Evolutionary conservation across 306 rosid genomes (phyloP), one percentile per base, ranked within the genome.

Genomic region (Lathyrus oleraceus): DNA sequence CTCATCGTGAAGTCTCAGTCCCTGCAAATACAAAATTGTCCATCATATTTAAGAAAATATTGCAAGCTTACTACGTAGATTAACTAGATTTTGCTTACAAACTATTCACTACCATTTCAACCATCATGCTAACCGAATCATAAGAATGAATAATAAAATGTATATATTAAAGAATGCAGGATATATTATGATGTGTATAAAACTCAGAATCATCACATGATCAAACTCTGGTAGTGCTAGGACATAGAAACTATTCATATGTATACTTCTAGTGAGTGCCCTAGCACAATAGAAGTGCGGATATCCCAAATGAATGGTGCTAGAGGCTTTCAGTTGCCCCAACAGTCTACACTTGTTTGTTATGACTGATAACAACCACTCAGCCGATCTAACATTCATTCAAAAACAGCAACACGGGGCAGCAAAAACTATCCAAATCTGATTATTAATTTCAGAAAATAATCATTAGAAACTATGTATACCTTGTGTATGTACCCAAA

Each of bases 401-500:
- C 10, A 61, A 39, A 59, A 67, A 70, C n/a, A 19, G 52, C 39
- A 14, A 17, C 20, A 42, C 25, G 62, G 17, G 43, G 59, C 30
- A 40, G 17, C 45, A 67, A 48, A 32, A 40, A 64, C 47, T 65
- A 54, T 19, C 57, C 43, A 63, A 72, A 53, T 39, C 60, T 20
- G 65, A 79, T 36, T 69, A 25, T 28, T 54, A 64, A 60, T 38
- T 68, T 69, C 58, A 72, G 65, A 47, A 69, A 49, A 56, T 14
- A 67, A 19, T 45, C 27, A 71, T 79, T 61, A 12, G 58, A 72
- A 70, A 72, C 65, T 53, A 56, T 44, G 44, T 32, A 47, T 84
- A 94, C 96, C 92, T 89, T 89, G 45, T 87, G 96, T 77, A 89
- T 89, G 80, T 91, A 91, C 32, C 91, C 91, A 80, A 91, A 82